Evolutionary conservation across 139 green algal genomes (phyloP).

Genomic region (Nannochloris sp.): DNA sequence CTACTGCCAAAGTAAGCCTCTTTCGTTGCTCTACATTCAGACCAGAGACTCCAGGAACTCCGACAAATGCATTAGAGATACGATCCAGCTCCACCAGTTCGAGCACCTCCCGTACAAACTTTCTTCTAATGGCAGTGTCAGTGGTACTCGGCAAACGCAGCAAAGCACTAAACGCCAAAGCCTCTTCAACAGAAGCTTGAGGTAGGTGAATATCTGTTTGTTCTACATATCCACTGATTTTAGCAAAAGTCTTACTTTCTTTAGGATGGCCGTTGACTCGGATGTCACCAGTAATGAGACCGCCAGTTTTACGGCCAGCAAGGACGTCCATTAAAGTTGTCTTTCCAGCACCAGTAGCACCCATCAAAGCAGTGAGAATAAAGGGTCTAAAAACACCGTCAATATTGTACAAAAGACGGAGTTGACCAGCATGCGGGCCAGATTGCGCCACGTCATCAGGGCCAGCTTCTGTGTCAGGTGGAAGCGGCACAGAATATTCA

Average conservation of each 20-base stretch:
- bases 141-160: constrained; percentile 22
- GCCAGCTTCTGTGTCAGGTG: constrained; percentile 3
- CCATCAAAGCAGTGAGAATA: constrained; percentile 48
- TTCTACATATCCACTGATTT: constrained; percentile 31
- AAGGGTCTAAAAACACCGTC: constrained; percentile 33
- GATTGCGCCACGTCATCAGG: no score
- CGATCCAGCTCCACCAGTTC: constrained; percentile 6
- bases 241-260: constrained; percentile 33
- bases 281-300: constrained; percentile 16
- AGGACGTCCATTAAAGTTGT: constrained; percentile 42
- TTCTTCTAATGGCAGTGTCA: neutral
- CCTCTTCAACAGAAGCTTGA: constrained; percentile 38
- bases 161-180: constrained; percentile 37
- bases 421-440: neutral
- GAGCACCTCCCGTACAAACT: constrained; percentile 5
- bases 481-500: constrained; percentile 29
- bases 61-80: neutral
- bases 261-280: constrained; percentile 41
- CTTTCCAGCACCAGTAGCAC: constrained; percentile 31
- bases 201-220: constrained; percentile 28
- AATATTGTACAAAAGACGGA: constrained; percentile 12
- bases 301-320: constrained; percentile 48
- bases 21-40: constrained; percentile 58
- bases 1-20: constrained; percentile 63
- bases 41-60: constrained; percentile 7